These are phyloP conservation scores for Herpetomonas samuelpessoai DNA, from an alignment of 208 protist species.

Conservation along the genomic window DNA sequence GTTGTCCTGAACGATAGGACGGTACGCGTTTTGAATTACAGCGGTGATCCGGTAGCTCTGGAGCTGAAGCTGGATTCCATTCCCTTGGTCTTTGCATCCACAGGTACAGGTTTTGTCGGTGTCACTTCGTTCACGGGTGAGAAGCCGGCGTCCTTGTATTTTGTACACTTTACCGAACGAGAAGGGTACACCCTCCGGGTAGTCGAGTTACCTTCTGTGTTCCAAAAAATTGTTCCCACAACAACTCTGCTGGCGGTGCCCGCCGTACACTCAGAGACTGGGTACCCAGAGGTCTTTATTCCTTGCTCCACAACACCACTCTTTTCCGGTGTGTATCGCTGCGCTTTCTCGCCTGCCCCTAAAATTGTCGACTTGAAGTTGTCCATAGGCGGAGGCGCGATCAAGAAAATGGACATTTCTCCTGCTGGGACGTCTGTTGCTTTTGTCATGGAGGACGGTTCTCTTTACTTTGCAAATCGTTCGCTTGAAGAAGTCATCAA, in stretches of 20 bases:
- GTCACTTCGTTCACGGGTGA: constrained; percentile 13
- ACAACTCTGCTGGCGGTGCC: constrained; percentile 25
- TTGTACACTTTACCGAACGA: constrained; percentile 9
- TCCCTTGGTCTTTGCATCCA: constrained; percentile 27
- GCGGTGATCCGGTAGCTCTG: constrained; percentile 22
- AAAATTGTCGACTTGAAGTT: constrained; percentile 31
- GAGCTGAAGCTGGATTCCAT: constrained; percentile 28
- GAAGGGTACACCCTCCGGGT: constrained; percentile 14
- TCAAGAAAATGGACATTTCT: constrained; percentile 55
- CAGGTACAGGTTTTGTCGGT: constrained; percentile 49
- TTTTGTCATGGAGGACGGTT: constrained; percentile 59
- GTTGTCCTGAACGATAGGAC: constrained; percentile 46
- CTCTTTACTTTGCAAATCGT: constrained; percentile 49
- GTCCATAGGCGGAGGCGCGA: constrained; percentile 51
- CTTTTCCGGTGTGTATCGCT: constrained; percentile 27
- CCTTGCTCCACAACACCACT: constrained; percentile 16
- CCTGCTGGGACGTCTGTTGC: constrained; percentile 37
- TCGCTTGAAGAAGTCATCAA: constrained; percentile 58
- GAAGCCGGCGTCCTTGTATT: constrained; percentile 6
- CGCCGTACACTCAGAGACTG: constrained; percentile 6
- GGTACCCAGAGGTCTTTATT: constrained; percentile 19
- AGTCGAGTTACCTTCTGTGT: constrained; percentile 20
- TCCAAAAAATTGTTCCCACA: constrained; percentile 11
- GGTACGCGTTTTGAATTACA: constrained; percentile 58
- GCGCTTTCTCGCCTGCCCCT: constrained; percentile 12